Conservation (phyloP, 148 eudicot species). For the Cornus kousa region DNA sequence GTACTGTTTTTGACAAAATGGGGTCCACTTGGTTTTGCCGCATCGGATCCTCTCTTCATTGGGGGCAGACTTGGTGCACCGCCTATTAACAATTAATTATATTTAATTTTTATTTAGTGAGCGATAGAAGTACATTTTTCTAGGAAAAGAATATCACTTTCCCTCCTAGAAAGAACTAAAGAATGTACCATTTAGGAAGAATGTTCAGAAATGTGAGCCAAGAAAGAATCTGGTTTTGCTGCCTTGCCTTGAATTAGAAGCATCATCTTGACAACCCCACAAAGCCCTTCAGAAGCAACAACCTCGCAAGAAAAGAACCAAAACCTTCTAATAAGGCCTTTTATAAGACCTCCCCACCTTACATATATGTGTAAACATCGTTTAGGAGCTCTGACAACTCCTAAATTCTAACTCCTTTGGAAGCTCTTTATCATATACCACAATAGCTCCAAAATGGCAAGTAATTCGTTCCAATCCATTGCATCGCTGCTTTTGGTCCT, state of each 20-base stretch:
- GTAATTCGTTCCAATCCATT: constrained; percentile 39
- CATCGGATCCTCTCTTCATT: too few relatives aligned
- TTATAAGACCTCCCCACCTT: constrained; percentile 8
- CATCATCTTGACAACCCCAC: constrained; percentile 50
- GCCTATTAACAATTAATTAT: too few relatives aligned
- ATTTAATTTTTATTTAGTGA: too few relatives aligned
- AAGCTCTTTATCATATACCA: not conserved
- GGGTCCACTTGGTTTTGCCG: too few relatives aligned
- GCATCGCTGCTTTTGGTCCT: constrained; percentile 62
- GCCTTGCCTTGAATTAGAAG: constrained; percentile 50
- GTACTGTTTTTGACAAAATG: too few relatives aligned
- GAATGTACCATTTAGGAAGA: not conserved
- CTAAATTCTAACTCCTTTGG: not conserved
- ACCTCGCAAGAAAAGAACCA: constrained; percentile 66
- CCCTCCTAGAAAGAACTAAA: not conserved
- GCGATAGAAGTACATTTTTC: too few relatives aligned
- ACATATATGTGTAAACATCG: not conserved
- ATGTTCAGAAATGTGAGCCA: not conserved
- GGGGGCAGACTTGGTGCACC: not conserved
- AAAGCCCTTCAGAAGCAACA: constrained; percentile 29
- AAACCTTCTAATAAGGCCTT: not conserved
- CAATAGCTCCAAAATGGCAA: constrained; percentile 39
- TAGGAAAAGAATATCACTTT: not conserved
- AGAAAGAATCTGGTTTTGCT: constrained; percentile 30
- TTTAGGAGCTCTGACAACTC: not conserved